Evolutionary conservation across 441 rosid species (phyloP).

Genomic region (Aleurites moluccanus): DNA sequence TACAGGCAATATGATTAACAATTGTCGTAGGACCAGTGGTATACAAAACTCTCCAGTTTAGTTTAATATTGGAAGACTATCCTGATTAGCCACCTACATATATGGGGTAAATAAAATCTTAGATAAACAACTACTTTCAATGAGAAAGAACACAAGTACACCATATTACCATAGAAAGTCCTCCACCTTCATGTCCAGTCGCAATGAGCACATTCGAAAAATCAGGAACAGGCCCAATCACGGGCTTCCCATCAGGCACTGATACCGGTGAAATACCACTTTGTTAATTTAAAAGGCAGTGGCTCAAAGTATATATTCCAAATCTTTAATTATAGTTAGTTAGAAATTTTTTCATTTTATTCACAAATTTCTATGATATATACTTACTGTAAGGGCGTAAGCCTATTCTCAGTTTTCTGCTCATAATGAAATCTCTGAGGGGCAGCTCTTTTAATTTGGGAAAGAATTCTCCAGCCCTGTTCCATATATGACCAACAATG

Average conservation of each 20-base stretch:
- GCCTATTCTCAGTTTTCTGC: conserved; percentile 82
- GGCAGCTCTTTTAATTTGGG: conserved; percentile 59
- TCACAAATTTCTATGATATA: conserved; percentile 5
- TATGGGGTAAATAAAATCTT: background rate
- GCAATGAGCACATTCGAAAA: conserved; percentile 66
- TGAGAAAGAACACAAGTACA: background rate
- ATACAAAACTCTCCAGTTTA: background rate
- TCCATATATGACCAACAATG: conserved; percentile 63
- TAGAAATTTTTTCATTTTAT: background rate
- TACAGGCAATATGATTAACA: background rate
- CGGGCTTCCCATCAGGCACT: conserved; percentile 96
- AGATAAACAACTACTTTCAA: background rate
- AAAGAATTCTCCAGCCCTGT: conserved; percentile 69
- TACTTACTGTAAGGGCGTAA: conserved; percentile 92
- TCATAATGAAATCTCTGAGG: conserved; percentile 42
- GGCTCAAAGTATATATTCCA: background rate
- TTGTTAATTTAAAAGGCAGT: conserved; percentile 18
- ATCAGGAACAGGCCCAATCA: conserved; percentile 70
- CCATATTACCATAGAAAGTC: conserved; percentile 73
- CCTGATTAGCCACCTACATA: background rate
- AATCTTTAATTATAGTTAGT: background rate
- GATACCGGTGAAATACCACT: conserved; percentile 24
- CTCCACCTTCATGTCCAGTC: conserved; percentile 95
- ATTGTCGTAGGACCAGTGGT: background rate
- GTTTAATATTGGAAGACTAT: background rate